Conservation (phyloP, 192 early-diverging fungal species). For the Mortierella hygrophila region DNA sequence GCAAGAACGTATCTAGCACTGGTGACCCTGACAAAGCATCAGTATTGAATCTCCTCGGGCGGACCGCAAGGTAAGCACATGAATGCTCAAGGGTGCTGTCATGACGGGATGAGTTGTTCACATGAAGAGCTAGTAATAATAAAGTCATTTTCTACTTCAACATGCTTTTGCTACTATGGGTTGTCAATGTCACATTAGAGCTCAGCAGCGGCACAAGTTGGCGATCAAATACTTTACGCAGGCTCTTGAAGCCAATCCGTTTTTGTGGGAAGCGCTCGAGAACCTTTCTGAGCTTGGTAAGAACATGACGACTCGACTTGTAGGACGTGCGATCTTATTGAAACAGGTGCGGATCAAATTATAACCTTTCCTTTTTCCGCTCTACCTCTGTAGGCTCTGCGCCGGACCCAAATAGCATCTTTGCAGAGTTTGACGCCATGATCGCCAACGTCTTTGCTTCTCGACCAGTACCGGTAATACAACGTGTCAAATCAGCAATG, state of each 20-base stretch:
- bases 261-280: slow-evolving; percentile 66
- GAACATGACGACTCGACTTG: background rate
- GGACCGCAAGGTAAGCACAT: slow-evolving; percentile 26
- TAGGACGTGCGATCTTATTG: background rate
- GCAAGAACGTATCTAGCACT: background rate
- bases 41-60: slow-evolving; percentile 41
- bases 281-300: slow-evolving; percentile 64
- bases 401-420: slow-evolving; percentile 32
- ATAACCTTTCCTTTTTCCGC: background rate
- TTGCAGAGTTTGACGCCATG: slow-evolving; percentile 24
- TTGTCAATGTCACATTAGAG: slow-evolving; percentile 29
- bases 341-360: background rate
- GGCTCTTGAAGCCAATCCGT: slow-evolving; percentile 57
- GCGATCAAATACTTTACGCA: slow-evolving; percentile 57
- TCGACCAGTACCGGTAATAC: background rate
- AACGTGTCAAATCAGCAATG: background rate
- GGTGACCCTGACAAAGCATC: slow-evolving; percentile 29
- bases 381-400: slow-evolving; percentile 19
- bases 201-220: slow-evolving; percentile 38
- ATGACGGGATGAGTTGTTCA: background rate
- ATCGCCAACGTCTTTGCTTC: background rate
- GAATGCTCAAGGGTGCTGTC: background rate
- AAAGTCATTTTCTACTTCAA: background rate
- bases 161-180: background rate
- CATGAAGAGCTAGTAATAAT: background rate